These are phyloP conservation scores for Solanum neorickii DNA, from an alignment of 257 asterid genomes.

Conservation along the genomic window DNA sequence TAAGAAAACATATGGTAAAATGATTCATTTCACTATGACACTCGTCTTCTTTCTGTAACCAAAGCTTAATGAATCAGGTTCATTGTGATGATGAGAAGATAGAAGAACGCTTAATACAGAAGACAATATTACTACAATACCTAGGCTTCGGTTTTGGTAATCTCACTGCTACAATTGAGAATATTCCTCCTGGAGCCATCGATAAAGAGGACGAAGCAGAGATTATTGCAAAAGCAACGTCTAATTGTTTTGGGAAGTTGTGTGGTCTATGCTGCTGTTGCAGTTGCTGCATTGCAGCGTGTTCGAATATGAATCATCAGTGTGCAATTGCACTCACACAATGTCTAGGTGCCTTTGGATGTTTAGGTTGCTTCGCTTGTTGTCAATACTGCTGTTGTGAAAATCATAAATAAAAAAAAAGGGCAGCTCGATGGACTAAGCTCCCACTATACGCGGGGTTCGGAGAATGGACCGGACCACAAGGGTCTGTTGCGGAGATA, in stretches of 20 bases:
- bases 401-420: constrained; percentile 6
- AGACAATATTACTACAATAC: constrained; percentile 9
- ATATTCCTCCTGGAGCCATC: constrained; percentile 42
- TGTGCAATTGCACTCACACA: constrained; percentile 57
- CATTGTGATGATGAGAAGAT: constrained; percentile 19
- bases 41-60: neutral
- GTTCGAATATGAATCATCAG: constrained; percentile 63
- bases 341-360: constrained; percentile 53
- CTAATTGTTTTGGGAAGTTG: constrained; percentile 55
- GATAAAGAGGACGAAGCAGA: constrained; percentile 40
- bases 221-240: constrained; percentile 43
- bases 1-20: neutral
- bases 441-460: neutral
- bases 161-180: constrained; percentile 54
- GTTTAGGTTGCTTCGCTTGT: constrained; percentile 62
- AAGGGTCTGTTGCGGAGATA: constrained; percentile 26
- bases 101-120: constrained; percentile 34
- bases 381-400: constrained; percentile 50
- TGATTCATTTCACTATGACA: neutral
- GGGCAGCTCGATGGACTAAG: neutral
- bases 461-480: neutral
- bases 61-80: constrained; percentile 9
- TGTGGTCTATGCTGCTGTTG: constrained; percentile 54
- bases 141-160: constrained; percentile 69
- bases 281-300: constrained; percentile 60